Evolutionary conservation across 2,329 filamentous ascomycete species (phyloP).

Genomic region (Apiospora saccharicola): DNA sequence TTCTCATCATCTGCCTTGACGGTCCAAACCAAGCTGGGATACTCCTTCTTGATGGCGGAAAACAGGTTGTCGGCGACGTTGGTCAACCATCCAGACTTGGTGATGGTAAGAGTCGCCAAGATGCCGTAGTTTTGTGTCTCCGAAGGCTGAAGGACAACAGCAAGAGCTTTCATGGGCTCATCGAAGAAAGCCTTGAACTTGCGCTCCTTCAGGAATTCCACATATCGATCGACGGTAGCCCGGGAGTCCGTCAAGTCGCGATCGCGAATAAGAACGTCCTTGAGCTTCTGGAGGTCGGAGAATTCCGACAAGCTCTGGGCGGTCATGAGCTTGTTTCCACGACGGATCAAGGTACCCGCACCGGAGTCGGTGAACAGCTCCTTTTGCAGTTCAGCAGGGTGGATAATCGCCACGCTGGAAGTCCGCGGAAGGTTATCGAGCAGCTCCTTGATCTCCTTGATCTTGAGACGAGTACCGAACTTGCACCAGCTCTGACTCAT

Average conservation of each 20-base stretch:
- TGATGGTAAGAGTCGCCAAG: slow-evolving; percentile 89
- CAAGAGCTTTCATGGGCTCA: slow-evolving; percentile 90
- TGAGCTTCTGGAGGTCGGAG: slow-evolving; percentile 77
- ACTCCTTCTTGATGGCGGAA: slow-evolving; percentile 90
- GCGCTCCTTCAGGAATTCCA: slow-evolving; percentile 77
- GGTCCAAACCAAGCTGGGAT: slow-evolving; percentile 92
- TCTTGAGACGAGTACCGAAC: slow-evolving; percentile 95
- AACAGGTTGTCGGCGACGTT: slow-evolving; percentile 97
- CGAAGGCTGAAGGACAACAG: slow-evolving; percentile 81
- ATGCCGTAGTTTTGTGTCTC: slow-evolving; percentile 76
- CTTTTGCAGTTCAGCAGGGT: slow-evolving; percentile 94
- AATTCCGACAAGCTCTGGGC: slow-evolving; percentile 77
- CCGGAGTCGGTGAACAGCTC: slow-evolving; percentile 97
- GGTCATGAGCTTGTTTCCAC: slow-evolving; percentile 87
- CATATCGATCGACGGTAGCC: slow-evolving; percentile 85
- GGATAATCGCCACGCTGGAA: slow-evolving; percentile 96
- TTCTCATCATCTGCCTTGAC: slow-evolving; percentile 97
- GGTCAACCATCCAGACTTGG: slow-evolving; percentile 91
- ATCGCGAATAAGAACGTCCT: slow-evolving; percentile 83
- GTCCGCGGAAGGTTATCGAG: slow-evolving; percentile 87
- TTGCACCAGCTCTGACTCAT: slow-evolving; percentile 96
- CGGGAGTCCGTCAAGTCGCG: slow-evolving; percentile 82
- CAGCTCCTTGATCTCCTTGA: slow-evolving; percentile 95
- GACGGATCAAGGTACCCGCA: slow-evolving; percentile 89
- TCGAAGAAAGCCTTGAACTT: slow-evolving; percentile 95